Evolutionary conservation across 371 early-diverging fungal species (phyloP).

Genomic region (Mortierella sp.): DNA sequence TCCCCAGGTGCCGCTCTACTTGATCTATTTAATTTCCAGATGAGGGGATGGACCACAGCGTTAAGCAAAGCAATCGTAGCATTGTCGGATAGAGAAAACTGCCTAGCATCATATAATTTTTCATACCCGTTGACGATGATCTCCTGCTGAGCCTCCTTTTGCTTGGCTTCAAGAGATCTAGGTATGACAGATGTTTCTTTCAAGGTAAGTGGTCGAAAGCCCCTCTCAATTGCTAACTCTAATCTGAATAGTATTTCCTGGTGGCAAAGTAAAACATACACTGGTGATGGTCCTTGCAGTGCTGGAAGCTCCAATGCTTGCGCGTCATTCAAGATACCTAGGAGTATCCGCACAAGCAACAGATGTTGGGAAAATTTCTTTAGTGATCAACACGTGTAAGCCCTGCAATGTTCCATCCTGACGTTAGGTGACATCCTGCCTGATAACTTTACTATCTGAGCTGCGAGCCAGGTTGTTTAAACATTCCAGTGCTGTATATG

Average conservation of each 20-base stretch:
- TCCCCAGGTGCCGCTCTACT: background rate
- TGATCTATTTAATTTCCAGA: slow-evolving; percentile 3
- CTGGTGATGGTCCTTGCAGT: slow-evolving; percentile 45
- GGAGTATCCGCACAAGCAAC: too few relatives aligned
- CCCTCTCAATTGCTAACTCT: too few relatives aligned
- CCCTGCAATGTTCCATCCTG: too few relatives aligned
- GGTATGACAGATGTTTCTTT: too few relatives aligned
- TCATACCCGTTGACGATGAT: background rate
- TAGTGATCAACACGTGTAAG: too few relatives aligned
- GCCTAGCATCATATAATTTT: background rate
- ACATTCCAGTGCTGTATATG: slow-evolving; percentile 43
- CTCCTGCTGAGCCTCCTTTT: slow-evolving; percentile 33
- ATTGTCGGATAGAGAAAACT: background rate
- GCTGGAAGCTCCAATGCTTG: slow-evolving; percentile 42
- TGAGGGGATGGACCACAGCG: background rate
- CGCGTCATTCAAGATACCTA: slow-evolving; percentile 38
- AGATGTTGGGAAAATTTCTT: too few relatives aligned
- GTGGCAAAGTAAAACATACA: slow-evolving; percentile 21
- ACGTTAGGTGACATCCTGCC: too few relatives aligned
- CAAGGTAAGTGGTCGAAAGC: too few relatives aligned
- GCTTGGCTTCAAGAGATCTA: slow-evolving; percentile 49
- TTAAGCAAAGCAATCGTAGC: background rate
- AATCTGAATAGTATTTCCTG: background rate
- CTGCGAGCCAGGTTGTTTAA: slow-evolving; percentile 35
- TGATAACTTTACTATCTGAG: slow-evolving; percentile 29